Percentiles rank a stretch among this genome's conserved stretches.
phyloP scores from a whole-genome alignment of 768 basidiomycete species.

The Podaxis sp. region DNA sequence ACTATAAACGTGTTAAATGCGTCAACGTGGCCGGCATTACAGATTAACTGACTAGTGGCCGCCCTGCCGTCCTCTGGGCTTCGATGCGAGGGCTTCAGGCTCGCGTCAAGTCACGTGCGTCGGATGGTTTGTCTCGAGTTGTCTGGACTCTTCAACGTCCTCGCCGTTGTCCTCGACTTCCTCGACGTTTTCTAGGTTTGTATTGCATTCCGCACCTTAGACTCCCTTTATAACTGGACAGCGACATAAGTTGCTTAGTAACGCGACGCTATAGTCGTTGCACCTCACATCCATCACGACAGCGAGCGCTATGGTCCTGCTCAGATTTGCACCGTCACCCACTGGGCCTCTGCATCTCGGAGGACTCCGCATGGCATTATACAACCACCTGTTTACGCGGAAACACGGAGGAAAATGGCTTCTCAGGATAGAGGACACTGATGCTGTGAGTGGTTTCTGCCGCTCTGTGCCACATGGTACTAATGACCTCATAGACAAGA shows the following conservation, averaged over 20 bases:
- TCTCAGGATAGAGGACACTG: constrained; percentile 93
- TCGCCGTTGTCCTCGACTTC: background rate
- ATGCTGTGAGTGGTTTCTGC: constrained; percentile 56
- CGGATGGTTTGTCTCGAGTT: no score
- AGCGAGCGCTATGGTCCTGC: constrained; percentile 44
- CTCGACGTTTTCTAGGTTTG: background rate
- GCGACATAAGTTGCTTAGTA: background rate
- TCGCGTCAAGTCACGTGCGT: background rate
- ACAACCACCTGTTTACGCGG: constrained; percentile 84
- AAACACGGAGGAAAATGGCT: constrained; percentile 89
- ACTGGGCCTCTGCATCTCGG: constrained; percentile 95
- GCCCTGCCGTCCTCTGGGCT: background rate
- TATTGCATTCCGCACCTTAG: background rate
- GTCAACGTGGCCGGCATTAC: background rate
- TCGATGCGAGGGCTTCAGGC: background rate
- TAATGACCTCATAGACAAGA: constrained; percentile 53
- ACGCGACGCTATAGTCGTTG: background rate
- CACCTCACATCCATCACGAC: background rate
- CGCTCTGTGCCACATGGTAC: no score
- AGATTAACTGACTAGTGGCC: background rate
- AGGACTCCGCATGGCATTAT: constrained; percentile 90
- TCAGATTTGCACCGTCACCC: constrained; percentile 97
- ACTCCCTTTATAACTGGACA: background rate
- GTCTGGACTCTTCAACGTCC: background rate
- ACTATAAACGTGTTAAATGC: background rate